phyloP scores from a whole-genome alignment of 23 red algal species.

The Agarophyton chilense region DNA sequence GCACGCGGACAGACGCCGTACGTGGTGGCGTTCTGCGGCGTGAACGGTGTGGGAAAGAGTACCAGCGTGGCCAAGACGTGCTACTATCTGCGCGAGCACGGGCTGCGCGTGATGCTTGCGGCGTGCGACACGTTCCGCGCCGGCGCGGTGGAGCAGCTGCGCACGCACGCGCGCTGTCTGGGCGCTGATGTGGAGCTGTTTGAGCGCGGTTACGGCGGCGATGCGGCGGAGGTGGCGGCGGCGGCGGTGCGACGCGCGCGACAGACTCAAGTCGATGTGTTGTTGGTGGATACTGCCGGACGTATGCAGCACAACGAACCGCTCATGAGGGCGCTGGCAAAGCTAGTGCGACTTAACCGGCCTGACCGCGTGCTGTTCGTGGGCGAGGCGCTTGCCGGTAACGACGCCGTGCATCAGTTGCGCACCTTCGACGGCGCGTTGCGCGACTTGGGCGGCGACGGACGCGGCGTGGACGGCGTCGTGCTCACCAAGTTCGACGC shows the following conservation, averaged over 20 bases:
- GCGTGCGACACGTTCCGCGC: constrained; percentile 99
- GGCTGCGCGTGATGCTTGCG: constrained; percentile 84
- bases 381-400: constrained; percentile 97
- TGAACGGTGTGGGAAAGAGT: constrained; percentile 98
- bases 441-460: constrained; percentile 14
- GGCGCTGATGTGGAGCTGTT: constrained; percentile 74
- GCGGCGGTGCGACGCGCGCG: constrained; percentile 80
- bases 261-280: constrained; percentile 78
- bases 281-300: constrained; percentile 96
- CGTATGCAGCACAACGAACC: constrained; percentile 99
- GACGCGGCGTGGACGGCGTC: constrained; percentile 83
- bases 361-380: constrained; percentile 97
- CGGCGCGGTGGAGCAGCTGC: constrained; percentile 97
- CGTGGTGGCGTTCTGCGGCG: constrained; percentile 93
- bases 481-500: constrained; percentile 98
- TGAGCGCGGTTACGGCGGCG: constrained; percentile 90
- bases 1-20: constrained; percentile 47
- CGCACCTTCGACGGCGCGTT: constrained; percentile 87
- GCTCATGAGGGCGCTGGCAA: constrained; percentile 92
- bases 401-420: constrained; percentile 98
- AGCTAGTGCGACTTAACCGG: constrained; percentile 76
- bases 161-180: constrained; percentile 93
- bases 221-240: constrained; percentile 83
- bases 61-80: constrained; percentile 92
- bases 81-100: constrained; percentile 81